phyloP scores from a whole-genome alignment of 257 asterid genomes.

The Penstemon davidsonii region DNA sequence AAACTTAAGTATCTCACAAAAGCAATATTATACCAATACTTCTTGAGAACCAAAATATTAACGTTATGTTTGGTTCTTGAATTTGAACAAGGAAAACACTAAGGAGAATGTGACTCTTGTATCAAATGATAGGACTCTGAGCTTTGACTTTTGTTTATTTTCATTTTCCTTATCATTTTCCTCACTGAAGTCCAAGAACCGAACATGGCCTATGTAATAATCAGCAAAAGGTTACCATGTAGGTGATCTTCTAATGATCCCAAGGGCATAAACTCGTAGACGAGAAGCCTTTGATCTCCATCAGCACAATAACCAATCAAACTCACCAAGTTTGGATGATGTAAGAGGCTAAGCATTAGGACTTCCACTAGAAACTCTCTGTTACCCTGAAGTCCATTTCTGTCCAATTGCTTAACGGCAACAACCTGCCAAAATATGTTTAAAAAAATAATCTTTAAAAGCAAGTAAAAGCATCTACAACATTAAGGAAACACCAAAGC shows the following conservation, averaged over 20 bases:
- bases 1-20: too few relatives aligned
- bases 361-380: conserved; percentile 97
- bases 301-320: conserved; percentile 97
- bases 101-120: too few relatives aligned
- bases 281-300: conserved; percentile 98
- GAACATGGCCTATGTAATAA: neutral
- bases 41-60: too few relatives aligned
- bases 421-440: conserved; percentile 57
- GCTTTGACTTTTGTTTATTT: too few relatives aligned
- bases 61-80: too few relatives aligned
- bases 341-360: conserved; percentile 97
- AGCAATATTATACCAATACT: too few relatives aligned
- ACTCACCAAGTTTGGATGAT: conserved; percentile 89
- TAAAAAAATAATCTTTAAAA: conserved; percentile 5
- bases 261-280: conserved; percentile 95
- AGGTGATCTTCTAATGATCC: conserved; percentile 98
- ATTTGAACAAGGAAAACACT: too few relatives aligned
- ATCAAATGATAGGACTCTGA: too few relatives aligned
- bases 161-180: too few relatives aligned
- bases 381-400: conserved; percentile 98
- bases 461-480: neutral
- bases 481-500: neutral
- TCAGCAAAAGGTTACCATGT: conserved; percentile 56
- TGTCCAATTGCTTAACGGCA: conserved; percentile 95
- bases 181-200: too few relatives aligned